Conservation (phyloP, 345 rosid species). For the Camelina neglecta region DNA sequence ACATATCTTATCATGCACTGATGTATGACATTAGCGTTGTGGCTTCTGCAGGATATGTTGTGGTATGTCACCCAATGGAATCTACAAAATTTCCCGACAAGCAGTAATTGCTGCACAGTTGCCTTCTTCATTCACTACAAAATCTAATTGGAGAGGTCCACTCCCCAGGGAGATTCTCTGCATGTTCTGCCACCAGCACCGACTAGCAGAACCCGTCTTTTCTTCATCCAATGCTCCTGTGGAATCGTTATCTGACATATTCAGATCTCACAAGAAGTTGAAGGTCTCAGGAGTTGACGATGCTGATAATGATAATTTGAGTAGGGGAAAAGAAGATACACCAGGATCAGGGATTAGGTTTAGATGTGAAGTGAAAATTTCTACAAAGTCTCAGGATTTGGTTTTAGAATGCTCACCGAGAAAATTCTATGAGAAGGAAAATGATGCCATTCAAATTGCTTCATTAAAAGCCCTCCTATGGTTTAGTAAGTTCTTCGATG, state of each 20-base stretch:
- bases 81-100: conserved; percentile 79
- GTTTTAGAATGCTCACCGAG: conserved; percentile 69
- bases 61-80: conserved; percentile 76
- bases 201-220: conserved; percentile 79
- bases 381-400: conserved; percentile 65
- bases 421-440: conserved; percentile 65
- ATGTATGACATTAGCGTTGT: conserved; percentile 19
- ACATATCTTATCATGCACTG: conserved; percentile 7
- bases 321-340: conserved; percentile 37
- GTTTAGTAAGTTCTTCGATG: conserved; percentile 67
- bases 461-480: conserved; percentile 76
- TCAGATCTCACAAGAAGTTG: conserved; percentile 63
- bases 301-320: conserved; percentile 21
- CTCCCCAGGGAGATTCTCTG: conserved; percentile 77
- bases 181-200: conserved; percentile 83
- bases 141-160: conserved; percentile 84
- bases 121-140: conserved; percentile 69
- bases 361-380: conserved; percentile 71
- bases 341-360: conserved; percentile 49
- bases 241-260: conserved; percentile 50
- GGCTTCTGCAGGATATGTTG: conserved; percentile 60
- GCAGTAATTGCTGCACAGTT: conserved; percentile 73
- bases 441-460: conserved; percentile 74
- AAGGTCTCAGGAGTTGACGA: conserved; percentile 47
- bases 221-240: conserved; percentile 45